These are phyloP conservation scores for Colletotrichum orbiculare DNA, from an alignment of 2,329 filamentous ascomycete genomes.

Conservation along the genomic window DNA sequence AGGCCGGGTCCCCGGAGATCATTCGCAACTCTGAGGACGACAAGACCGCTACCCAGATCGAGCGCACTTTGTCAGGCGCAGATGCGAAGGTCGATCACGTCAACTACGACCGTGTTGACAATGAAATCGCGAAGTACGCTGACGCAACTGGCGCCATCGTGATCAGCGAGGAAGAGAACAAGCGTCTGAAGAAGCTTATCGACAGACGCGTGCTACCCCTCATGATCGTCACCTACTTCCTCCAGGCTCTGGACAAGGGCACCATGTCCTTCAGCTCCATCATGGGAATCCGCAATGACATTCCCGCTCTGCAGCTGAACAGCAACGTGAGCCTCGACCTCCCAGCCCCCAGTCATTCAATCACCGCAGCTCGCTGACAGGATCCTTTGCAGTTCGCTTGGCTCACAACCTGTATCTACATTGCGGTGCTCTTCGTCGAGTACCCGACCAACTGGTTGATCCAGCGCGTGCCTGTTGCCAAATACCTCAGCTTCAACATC, in stretches of 20 bases:
- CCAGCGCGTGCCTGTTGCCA: constrained; percentile 51
- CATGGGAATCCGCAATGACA: constrained; percentile 41
- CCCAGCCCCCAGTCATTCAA: neutral
- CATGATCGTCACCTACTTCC: constrained; percentile 62
- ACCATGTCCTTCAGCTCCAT: constrained; percentile 42
- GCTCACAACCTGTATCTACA: constrained; percentile 52
- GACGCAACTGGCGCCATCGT: constrained; percentile 50
- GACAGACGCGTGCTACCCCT: constrained; percentile 64
- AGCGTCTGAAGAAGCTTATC: constrained; percentile 58
- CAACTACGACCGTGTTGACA: constrained; percentile 61
- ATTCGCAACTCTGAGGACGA: constrained; percentile 11
- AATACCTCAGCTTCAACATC: constrained; percentile 50
- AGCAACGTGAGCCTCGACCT: constrained; percentile 4
- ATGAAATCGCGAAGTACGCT: constrained; percentile 77
- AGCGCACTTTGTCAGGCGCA: constrained; percentile 36
- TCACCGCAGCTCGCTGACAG: constrained; percentile 41
- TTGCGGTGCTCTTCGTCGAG: constrained; percentile 54
- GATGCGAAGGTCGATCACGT: constrained; percentile 29
- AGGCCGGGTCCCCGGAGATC: constrained; percentile 15
- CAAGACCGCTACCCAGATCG: constrained; percentile 39
- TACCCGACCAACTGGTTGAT: constrained; percentile 53
- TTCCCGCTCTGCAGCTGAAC: constrained; percentile 12
- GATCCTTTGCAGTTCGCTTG: constrained; percentile 48
- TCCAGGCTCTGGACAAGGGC: constrained; percentile 48
- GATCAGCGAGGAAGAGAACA: constrained; percentile 63